Percentiles rank a stretch among this genome's conserved stretches.
Evolutionary conservation across 2,329 filamentous ascomycete genomes (phyloP).

Genomic region (Parastagonospora nodorum): DNA sequence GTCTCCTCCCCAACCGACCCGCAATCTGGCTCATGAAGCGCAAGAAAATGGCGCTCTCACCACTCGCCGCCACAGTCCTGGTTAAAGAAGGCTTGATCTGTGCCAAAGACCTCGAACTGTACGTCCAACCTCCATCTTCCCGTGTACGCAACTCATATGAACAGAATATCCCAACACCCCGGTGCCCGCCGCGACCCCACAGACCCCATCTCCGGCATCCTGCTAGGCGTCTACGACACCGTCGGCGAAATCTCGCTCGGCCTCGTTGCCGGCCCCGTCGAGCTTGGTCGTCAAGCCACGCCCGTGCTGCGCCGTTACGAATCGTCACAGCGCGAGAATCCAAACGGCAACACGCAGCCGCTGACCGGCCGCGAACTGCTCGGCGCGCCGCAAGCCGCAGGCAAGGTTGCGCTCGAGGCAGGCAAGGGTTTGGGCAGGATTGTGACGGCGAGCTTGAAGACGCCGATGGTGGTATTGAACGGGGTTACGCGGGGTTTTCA

Average conservation of each 20-base stretch:
- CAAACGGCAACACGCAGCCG: conserved; percentile 1
- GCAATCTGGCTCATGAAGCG: conserved; percentile 36
- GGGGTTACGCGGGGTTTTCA: conserved; percentile 82
- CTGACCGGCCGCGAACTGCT: background rate
- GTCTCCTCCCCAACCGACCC: conserved; percentile 25
- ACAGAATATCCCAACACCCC: conserved; percentile 16
- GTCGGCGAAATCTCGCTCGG: conserved; percentile 27
- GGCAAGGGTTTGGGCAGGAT: conserved; percentile 70
- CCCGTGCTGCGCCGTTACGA: conserved; percentile 10
- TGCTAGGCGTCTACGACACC: conserved; percentile 28
- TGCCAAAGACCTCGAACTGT: conserved; percentile 35
- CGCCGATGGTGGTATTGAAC: conserved; percentile 80
- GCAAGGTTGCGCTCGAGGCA: conserved; percentile 66
- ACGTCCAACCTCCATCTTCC: conserved; percentile 1
- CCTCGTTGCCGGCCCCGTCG: conserved; percentile 26
- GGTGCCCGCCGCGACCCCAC: conserved; percentile 25
- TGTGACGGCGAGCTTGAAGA: conserved; percentile 71
- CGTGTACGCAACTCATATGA: background rate
- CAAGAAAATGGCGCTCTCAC: conserved; percentile 29
- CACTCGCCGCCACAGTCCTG: conserved; percentile 35
- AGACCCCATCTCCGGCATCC: conserved; percentile 26
- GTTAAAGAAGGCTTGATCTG: conserved; percentile 29
- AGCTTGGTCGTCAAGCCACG: conserved; percentile 19
- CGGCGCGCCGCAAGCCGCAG: conserved; percentile 13
- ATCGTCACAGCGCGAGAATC: background rate